Conservation (phyloP, 2,329 filamentous ascomycete genomes). For the Arthrobotrys megalospora region DNA sequence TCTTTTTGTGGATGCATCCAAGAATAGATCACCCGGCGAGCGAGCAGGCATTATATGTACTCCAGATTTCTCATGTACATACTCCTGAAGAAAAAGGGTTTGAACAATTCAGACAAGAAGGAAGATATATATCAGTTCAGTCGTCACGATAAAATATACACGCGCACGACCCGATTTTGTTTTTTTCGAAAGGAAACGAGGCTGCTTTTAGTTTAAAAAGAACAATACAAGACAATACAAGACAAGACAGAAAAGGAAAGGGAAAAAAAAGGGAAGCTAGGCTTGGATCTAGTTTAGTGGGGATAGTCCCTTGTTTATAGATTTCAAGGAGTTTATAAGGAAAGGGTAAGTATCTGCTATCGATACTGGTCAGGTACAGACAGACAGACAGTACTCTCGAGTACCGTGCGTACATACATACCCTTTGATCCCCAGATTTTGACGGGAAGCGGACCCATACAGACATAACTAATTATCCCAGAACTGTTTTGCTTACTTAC, state of each 20-base stretch:
- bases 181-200: too few species aligned
- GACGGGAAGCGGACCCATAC: conserved; percentile 13
- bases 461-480: too few species aligned
- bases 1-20: conserved; percentile 6
- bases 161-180: too few species aligned
- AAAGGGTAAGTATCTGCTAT: background rate
- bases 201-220: too few species aligned
- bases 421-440: conserved; percentile 11
- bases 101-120: background rate
- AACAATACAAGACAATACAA: too few species aligned
- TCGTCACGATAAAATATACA: too few species aligned
- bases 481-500: too few species aligned
- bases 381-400: background rate
- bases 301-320: background rate
- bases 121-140: too few species aligned
- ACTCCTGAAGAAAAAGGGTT: too few species aligned
- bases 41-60: too few species aligned
- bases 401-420: too few species aligned
- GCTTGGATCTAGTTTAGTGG: background rate
- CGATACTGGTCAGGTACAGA: background rate
- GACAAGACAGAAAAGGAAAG: background rate
- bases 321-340: background rate
- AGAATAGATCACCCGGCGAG: conserved; percentile 3
- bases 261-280: background rate
- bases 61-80: too few species aligned